Evolutionary conservation across 192 early-diverging fungal species (phyloP).

Genomic region (Podila verticillata): DNA sequence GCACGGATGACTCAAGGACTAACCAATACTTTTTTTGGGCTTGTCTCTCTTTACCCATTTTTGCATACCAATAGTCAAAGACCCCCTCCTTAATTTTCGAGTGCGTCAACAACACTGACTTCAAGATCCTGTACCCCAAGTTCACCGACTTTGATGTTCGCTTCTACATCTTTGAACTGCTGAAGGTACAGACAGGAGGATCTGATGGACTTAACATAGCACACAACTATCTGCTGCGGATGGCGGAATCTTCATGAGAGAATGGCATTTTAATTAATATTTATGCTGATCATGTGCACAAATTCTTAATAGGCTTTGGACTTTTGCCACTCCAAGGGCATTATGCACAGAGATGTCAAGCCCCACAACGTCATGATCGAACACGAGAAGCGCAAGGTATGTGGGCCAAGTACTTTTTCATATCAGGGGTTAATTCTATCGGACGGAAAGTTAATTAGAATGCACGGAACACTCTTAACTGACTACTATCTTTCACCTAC

Average conservation of each 20-base stretch:
- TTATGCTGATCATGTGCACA: conserved; percentile 6
- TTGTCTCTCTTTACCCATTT: background rate
- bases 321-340: conserved; percentile 97
- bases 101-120: conserved; percentile 97
- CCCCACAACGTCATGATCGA: conserved; percentile 99
- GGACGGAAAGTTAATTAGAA: background rate
- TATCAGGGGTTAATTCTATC: too few species aligned
- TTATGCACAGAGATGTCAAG: conserved; percentile 99
- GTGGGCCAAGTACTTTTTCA: background rate
- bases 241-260: background rate
- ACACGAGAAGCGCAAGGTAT: conserved; percentile 87
- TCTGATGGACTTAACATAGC: too few species aligned
- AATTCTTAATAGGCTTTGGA: conserved; percentile 81
- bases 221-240: background rate
- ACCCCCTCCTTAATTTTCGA: conserved; percentile 97
- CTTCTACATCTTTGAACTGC: conserved; percentile 95
- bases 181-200: conserved; percentile 71
- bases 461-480: background rate
- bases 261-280: background rate
- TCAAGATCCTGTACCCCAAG: conserved; percentile 95
- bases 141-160: conserved; percentile 95
- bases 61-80: conserved; percentile 72
- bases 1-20: too few species aligned
- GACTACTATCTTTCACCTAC: conserved; percentile 5
- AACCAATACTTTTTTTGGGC: too few species aligned